These are phyloP conservation scores for Mycena sanguinolenta DNA, from an alignment of 768 basidiomycete genomes.

Conservation along the genomic window DNA sequence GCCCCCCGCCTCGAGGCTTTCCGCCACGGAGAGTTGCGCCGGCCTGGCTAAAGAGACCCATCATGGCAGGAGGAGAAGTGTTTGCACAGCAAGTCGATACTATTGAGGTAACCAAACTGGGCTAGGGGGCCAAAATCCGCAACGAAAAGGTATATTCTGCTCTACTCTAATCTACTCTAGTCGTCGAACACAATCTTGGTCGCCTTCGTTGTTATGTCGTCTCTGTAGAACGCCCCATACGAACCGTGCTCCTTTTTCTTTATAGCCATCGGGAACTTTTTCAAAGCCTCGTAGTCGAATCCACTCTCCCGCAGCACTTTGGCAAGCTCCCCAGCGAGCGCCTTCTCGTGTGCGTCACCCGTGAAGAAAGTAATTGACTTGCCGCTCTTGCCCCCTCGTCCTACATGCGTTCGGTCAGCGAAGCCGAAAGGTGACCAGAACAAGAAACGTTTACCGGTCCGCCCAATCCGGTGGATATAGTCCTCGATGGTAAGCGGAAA, in stretches of 20 bases:
- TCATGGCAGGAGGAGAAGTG: conserved; percentile 61
- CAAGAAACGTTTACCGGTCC: conserved; percentile 72
- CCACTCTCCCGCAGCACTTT: conserved; percentile 91
- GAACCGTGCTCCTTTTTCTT: conserved; percentile 95
- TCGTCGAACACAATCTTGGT: conserved; percentile 83
- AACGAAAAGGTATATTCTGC: not conserved
- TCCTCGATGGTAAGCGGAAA: conserved; percentile 97
- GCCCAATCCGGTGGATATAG: conserved; percentile 91
- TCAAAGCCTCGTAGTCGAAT: conserved; percentile 81
- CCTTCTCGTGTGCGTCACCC: conserved; percentile 85
- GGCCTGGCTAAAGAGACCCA: conserved; percentile 84
- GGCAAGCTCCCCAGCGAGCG: conserved; percentile 93
- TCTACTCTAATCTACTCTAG: too few species aligned
- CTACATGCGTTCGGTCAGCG: conserved; percentile 51
- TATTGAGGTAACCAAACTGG: conserved; percentile 3
- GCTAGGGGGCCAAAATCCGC: not conserved
- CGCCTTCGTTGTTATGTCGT: conserved; percentile 74
- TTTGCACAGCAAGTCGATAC: conserved; percentile 23
- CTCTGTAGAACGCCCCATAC: conserved; percentile 89
- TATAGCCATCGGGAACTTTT: conserved; percentile 95
- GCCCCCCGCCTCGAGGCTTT: conserved; percentile 75
- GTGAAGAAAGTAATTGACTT: conserved; percentile 98
- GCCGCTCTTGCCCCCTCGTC: conserved; percentile 90
- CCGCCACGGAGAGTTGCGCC: conserved; percentile 66
- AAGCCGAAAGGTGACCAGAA: conserved; percentile 19